These are phyloP conservation scores for Mallotus repandus DNA, from an alignment of 441 rosid species.

Conservation along the genomic window DNA sequence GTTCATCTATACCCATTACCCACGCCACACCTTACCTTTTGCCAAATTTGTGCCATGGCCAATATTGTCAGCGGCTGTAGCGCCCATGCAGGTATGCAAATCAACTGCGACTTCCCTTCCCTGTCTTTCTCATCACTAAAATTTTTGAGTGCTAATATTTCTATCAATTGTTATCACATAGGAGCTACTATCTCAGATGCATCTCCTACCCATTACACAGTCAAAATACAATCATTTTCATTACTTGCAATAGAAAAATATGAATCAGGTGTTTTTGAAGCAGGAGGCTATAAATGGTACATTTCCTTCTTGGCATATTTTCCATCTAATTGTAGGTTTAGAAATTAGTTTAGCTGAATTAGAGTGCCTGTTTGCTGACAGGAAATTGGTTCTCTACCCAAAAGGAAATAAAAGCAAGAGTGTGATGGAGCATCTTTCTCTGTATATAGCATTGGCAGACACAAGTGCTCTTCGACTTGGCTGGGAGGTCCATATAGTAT, in stretches of 20 bases:
- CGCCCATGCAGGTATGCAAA: neutral
- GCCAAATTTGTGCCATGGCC: neutral
- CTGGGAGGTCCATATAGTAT: constrained; percentile 50
- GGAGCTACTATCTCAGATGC: neutral
- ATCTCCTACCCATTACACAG: constrained; percentile 1
- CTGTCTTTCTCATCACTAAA: no score
- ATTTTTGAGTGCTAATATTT: no score
- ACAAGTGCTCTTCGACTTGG: constrained; percentile 32
- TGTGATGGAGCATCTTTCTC: constrained; percentile 48
- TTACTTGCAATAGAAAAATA: constrained; percentile 46
- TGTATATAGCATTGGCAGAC: constrained; percentile 48
- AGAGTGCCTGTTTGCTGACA: constrained; percentile 18
- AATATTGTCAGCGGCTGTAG: no score
- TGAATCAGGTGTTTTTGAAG: constrained; percentile 62
- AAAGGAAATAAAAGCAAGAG: constrained; percentile 62
- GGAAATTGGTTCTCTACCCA: constrained; percentile 67
- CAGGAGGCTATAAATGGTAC: constrained; percentile 75
- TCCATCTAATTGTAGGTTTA: neutral
- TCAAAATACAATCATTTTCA: constrained; percentile 36
- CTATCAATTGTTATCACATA: no score
- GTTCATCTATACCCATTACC: neutral
- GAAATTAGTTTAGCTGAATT: neutral
- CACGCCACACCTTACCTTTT: neutral
- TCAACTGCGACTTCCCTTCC: neutral
- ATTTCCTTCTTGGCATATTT: neutral